phyloP scores from a whole-genome alignment of 2,329 filamentous ascomycete species.

The Aspergillus brasiliensis region DNA sequence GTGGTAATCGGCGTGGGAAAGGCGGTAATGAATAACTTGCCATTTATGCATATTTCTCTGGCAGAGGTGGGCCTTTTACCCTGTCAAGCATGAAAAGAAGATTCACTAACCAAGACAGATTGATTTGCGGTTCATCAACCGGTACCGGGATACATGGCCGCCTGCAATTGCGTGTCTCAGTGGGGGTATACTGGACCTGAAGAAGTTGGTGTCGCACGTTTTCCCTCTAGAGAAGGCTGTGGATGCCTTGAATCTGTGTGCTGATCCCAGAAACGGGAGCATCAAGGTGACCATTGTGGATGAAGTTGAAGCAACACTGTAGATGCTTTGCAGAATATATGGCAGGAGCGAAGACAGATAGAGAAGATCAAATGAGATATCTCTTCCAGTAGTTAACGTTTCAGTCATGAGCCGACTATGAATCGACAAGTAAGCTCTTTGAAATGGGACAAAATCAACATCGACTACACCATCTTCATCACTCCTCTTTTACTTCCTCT shows the following conservation, averaged over 20 bases:
- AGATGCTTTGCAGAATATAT: not conserved
- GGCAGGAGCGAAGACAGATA: not conserved
- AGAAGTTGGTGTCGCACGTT: conserved; percentile 63
- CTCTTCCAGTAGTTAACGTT: not conserved
- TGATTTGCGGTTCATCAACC: conserved; percentile 69
- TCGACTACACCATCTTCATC: too few species aligned
- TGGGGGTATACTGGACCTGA: conserved; percentile 63
- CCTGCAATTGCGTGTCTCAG: conserved; percentile 63
- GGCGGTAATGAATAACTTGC: conserved; percentile 64
- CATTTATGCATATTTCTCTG: conserved; percentile 67
- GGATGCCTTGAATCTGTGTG: conserved; percentile 58
- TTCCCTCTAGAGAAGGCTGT: conserved; percentile 64
- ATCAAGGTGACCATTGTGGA: conserved; percentile 66
- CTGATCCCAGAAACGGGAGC: conserved; percentile 55
- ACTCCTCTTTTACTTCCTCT: too few species aligned
- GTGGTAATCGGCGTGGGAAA: conserved; percentile 67
- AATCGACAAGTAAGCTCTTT: too few species aligned
- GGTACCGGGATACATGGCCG: conserved; percentile 71
- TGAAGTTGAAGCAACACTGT: conserved; percentile 36
- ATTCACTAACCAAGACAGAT: conserved; percentile 49
- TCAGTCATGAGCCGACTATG: not conserved
- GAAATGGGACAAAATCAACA: too few species aligned
- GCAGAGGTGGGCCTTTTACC: conserved; percentile 47
- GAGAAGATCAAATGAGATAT: not conserved
- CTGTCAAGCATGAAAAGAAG: not conserved